phyloP scores from a whole-genome alignment of 202 grass and related monocot genomes.

The Schoenoplectus tabernaemontani region DNA sequence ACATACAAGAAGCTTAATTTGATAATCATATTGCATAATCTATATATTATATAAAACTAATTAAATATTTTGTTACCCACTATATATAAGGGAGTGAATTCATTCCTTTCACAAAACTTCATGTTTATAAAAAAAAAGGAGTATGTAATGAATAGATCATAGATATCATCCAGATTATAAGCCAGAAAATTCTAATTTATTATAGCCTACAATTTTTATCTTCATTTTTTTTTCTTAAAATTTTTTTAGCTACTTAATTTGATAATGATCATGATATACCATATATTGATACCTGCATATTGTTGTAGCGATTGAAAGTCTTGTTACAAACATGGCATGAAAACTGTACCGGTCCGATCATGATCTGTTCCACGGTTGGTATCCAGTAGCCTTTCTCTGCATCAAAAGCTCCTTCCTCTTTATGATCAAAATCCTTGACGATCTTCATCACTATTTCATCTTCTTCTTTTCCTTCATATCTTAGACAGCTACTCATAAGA shows the following conservation, averaged over 20 bases:
- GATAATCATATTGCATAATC: background rate
- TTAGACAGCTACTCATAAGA: conserved; percentile 13
- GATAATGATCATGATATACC: background rate
- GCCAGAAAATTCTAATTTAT: background rate
- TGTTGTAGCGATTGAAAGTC: conserved; percentile 94
- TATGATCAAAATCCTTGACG: background rate
- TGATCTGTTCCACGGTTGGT: conserved; percentile 77
- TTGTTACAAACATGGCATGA: conserved; percentile 81
- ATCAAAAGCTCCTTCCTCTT: conserved; percentile 6
- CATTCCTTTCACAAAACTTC: no score
- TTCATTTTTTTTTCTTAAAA: background rate
- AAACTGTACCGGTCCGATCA: conserved; percentile 71
- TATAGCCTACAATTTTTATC: background rate
- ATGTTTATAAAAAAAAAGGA: no score
- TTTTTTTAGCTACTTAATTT: background rate
- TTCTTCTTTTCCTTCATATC: conserved; percentile 20
- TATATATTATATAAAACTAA: background rate
- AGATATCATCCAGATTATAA: no score
- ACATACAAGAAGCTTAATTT: background rate
- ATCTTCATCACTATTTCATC: background rate
- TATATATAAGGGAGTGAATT: no score
- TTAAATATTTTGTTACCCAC: no score
- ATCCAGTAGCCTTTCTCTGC: conserved; percentile 53
- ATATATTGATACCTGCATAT: no score
- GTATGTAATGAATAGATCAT: no score